phyloP scores from a whole-genome alignment of 78 protist species.

The Monocercomonoides exilis region DNA sequence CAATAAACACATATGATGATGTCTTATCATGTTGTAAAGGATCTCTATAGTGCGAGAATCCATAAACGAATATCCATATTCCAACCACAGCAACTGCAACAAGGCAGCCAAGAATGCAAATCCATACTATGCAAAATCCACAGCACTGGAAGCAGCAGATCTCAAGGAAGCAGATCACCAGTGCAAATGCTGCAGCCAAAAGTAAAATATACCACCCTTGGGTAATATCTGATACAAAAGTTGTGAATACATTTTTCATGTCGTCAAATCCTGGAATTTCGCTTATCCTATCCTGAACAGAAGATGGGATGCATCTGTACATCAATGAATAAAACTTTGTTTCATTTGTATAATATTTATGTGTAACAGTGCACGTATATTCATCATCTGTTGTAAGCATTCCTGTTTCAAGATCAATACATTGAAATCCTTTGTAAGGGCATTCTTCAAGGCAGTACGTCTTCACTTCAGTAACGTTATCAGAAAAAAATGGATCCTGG shows the following conservation, averaged over 20 bases:
- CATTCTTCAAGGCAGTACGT: no score
- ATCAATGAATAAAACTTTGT: no score
- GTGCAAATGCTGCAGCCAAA: not conserved
- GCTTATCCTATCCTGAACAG: not conserved
- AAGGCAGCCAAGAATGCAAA: not conserved
- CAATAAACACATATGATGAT: not conserved
- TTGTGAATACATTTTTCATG: not conserved
- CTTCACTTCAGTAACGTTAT: no score
- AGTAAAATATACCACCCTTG: not conserved
- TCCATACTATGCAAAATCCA: not conserved
- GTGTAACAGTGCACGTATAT: no score
- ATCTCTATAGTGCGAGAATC: no score
- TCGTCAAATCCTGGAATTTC: not conserved
- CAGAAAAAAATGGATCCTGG: no score
- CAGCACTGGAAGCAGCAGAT: not conserved
- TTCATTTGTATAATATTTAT: no score
- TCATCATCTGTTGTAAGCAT: no score
- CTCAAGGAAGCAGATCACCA: not conserved
- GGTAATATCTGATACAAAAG: not conserved
- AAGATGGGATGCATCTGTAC: no score
- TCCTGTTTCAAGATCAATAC: no score
- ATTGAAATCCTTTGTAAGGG: no score
- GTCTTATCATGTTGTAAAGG: not conserved
- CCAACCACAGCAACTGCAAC: not conserved
- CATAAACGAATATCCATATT: no score